Base-by-base conservation (phyloP, 768 basidiomycete species). In the Suillus subluteus region DNA sequence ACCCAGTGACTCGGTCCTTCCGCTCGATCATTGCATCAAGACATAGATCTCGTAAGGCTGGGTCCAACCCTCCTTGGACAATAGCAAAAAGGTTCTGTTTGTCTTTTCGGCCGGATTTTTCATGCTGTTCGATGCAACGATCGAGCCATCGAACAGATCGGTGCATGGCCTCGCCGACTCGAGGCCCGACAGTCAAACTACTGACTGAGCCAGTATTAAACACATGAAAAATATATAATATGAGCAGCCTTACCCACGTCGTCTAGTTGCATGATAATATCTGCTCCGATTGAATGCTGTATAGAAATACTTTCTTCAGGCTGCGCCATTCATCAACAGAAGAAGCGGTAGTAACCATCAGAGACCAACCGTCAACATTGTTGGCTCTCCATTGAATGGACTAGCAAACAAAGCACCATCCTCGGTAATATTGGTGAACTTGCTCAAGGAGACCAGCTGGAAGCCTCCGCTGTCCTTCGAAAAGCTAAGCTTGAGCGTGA, bases 201-300 rank as follows among this genome's bases (percentile, higher is more conserved):
- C 91, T 87, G 0, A 96, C 95, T 91, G 71, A 67, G 30, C 18
- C 38, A 54, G 12, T 55, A 70, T 50, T 66, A 65, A 66, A 69
- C 65, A 32, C 50, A 46, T 18, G 13, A 3, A 43, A 48, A 16
- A 35, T 12, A 62, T 58, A 38, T 23, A 56, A 1, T 61, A 32
- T 0, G 32, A 63, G 59, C 44, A 46, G 54, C 80, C 89, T 75
- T 71, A 91, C 93, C 93, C 62, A 96, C 94, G 77, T 96, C 94
- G 75, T 96, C 94, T 21, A 95, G 84, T 75, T 94, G 95, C 95
- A 97, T 96, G 67, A 97, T 94, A 67, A 97, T 97, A 74, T 97
- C 95, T 35, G 90, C 92, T 6, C 95, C 94, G 52, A 97, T 95
- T 9, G 90, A 83, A 73, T 97, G 95, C 74, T 97, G 94, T 72